Evolutionary conservation across 2,329 filamentous ascomycete species (phyloP).

Genomic region (Fusarium staphyleae): DNA sequence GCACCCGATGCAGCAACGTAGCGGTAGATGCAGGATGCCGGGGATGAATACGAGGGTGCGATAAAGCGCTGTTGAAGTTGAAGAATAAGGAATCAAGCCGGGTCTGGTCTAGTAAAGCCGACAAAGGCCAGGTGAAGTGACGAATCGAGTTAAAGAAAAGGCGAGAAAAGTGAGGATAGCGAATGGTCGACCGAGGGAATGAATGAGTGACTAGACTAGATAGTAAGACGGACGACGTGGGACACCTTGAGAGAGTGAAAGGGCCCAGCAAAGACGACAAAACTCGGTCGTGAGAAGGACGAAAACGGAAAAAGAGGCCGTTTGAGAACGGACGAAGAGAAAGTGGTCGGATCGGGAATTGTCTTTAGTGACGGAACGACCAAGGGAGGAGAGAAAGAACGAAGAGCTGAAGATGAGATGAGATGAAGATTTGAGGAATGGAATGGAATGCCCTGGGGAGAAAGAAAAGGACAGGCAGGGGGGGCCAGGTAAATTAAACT

Average conservation of each 20-base stretch:
- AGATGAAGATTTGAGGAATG: constrained; percentile 21
- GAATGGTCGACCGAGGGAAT: constrained; percentile 22
- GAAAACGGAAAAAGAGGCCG: constrained; percentile 26
- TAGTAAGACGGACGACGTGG: constrained; percentile 4
- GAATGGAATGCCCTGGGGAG: constrained; percentile 8
- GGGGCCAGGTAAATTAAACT: constrained; percentile 28
- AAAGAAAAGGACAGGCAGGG: constrained; percentile 24
- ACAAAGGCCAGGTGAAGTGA: constrained; percentile 5
- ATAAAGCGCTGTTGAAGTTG: background rate
- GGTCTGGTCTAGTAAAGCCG: constrained; percentile 9
- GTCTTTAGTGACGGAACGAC: constrained; percentile 19
- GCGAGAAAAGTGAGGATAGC: constrained; percentile 16
- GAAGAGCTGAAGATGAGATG: constrained; percentile 27
- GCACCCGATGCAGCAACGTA: constrained; percentile 30
- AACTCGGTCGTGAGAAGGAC: constrained; percentile 19
- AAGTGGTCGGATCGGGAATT: constrained; percentile 5
- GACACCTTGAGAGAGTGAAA: constrained; percentile 35
- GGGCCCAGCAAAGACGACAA: constrained; percentile 14
- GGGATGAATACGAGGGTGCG: constrained; percentile 34
- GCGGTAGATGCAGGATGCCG: constrained; percentile 27
- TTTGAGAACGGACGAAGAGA: constrained; percentile 25
- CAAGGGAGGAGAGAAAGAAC: constrained; percentile 18
- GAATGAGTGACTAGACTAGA: constrained; percentile 7
- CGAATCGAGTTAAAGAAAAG: constrained; percentile 11
- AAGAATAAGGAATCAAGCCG: constrained; percentile 2